Percentiles rank a stretch among this genome's conserved stretches.
phyloP scores from a whole-genome alignment of 1,139 yeast species.

The Barnettozyma hawaiiensis region DNA sequence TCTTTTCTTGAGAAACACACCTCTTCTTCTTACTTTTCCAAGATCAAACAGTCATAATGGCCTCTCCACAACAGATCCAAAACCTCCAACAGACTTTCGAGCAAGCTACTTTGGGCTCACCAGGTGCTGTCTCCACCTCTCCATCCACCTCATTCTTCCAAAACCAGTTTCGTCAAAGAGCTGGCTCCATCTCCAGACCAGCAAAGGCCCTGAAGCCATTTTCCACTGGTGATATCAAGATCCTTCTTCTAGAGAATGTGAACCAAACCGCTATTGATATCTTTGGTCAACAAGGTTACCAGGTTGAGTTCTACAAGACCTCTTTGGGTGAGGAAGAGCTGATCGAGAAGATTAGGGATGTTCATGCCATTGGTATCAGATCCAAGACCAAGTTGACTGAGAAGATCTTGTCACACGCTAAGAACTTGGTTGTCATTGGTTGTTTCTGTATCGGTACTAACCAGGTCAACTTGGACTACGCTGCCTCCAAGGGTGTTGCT shows the following conservation, averaged over 20 bases:
- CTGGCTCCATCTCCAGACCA: conserved; percentile 37
- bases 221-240: conserved; percentile 87
- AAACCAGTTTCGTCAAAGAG: conserved; percentile 28
- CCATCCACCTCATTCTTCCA: conserved; percentile 43
- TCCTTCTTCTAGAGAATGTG: conserved; percentile 85
- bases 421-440: conserved; percentile 85
- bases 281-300: conserved; percentile 87
- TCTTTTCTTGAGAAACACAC: neutral
- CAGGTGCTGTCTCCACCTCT: conserved; percentile 75
- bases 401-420: conserved; percentile 75
- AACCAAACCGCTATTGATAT: conserved; percentile 87
- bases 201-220: conserved; percentile 80
- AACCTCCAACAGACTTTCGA: conserved; percentile 49
- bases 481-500: conserved; percentile 90
- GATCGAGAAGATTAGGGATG: conserved; percentile 88
- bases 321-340: conserved; percentile 90
- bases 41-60: conserved; percentile 34
- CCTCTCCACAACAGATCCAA: conserved; percentile 65
- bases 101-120: conserved; percentile 46
- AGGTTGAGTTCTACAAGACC: conserved; percentile 89
- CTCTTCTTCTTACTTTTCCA: neutral
- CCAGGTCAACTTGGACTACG: conserved; percentile 90
- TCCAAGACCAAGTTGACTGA: conserved; percentile 89
- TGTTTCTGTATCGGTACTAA: conserved; percentile 99
- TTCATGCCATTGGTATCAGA: conserved; percentile 96